These are phyloP conservation scores for Cubamyces sp. DNA, from an alignment of 768 basidiomycete species.

Conservation along the genomic window DNA sequence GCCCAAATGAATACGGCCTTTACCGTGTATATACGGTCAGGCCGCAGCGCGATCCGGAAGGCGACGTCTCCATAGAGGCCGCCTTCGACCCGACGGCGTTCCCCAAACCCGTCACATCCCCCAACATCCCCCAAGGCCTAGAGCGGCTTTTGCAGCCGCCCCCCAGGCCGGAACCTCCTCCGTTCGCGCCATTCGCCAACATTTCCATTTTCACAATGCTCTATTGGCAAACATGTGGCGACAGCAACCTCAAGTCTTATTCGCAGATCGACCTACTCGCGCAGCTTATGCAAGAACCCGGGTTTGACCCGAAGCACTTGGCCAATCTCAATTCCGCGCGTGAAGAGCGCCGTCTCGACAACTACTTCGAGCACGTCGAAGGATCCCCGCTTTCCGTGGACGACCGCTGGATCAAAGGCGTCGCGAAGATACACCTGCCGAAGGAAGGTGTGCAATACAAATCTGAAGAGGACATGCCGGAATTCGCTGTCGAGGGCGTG, in stretches of 20 bases:
- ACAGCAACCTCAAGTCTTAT: slow-evolving; percentile 33
- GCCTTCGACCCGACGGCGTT: background rate
- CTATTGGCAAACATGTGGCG: slow-evolving; percentile 35
- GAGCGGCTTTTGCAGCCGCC: too few relatives aligned
- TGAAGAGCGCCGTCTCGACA: slow-evolving; percentile 19
- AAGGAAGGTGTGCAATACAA: slow-evolving; percentile 7
- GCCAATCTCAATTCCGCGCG: background rate
- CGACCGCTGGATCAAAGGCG: slow-evolving; percentile 19
- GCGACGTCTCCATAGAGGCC: background rate
- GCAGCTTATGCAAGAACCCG: slow-evolving; percentile 10
- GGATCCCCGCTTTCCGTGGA: slow-evolving; percentile 16
- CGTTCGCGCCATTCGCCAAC: slow-evolving; percentile 18
- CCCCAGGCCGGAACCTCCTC: too few relatives aligned
- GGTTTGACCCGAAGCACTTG: background rate
- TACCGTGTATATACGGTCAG: background rate
- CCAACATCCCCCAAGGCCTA: too few relatives aligned
- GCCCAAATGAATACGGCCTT: background rate
- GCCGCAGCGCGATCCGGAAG: background rate
- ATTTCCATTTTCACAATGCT: slow-evolving; percentile 31
- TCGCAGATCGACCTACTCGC: slow-evolving; percentile 32
- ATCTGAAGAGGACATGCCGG: slow-evolving; percentile 34
- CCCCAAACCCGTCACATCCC: background rate
- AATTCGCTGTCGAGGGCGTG: slow-evolving; percentile 35
- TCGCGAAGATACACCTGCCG: slow-evolving; percentile 32
- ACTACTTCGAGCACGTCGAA: slow-evolving; percentile 15